Evolutionary conservation across 2,329 filamentous ascomycete genomes (phyloP).

Genomic region (Lecanicillium sp.): DNA sequence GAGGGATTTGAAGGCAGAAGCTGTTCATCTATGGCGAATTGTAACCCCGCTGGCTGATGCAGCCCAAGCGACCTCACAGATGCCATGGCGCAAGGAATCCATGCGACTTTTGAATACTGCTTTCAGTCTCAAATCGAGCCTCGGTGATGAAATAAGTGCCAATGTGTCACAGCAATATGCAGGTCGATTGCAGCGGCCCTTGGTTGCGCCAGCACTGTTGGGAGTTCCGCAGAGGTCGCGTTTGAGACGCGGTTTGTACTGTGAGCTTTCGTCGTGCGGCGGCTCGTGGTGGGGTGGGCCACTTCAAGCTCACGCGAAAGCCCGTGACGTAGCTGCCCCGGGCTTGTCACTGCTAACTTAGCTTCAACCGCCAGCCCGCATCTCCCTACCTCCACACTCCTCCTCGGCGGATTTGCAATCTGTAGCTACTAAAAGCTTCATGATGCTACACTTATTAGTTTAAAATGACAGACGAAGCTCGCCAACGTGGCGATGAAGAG

Average conservation of each 20-base stretch:
- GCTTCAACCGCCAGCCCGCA: constrained; percentile 1
- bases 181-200: no score
- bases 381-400: not conserved
- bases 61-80: constrained; percentile 84
- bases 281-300: not conserved
- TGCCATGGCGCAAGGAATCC: constrained; percentile 57
- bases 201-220: no score
- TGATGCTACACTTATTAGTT: constrained; percentile 2
- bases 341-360: constrained; percentile 4
- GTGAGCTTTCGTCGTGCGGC: not conserved
- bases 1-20: constrained; percentile 63
- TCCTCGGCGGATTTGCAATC: not conserved
- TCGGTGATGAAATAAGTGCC: no score
- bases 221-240: constrained; percentile 1
- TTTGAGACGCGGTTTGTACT: constrained; percentile 7
- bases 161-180: no score
- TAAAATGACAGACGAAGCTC: constrained; percentile 11
- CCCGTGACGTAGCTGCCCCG: constrained; percentile 19
- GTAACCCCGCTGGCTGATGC: constrained; percentile 78
- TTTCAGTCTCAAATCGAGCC: no score
- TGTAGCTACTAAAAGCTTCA: not conserved
- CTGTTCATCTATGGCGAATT: constrained; percentile 74
- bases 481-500: constrained; percentile 8
- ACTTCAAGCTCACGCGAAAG: constrained; percentile 6
- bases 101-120: constrained; percentile 15